Conservation (phyloP, 31 red algal species). For the Odonthalia washingtoniensis region DNA sequence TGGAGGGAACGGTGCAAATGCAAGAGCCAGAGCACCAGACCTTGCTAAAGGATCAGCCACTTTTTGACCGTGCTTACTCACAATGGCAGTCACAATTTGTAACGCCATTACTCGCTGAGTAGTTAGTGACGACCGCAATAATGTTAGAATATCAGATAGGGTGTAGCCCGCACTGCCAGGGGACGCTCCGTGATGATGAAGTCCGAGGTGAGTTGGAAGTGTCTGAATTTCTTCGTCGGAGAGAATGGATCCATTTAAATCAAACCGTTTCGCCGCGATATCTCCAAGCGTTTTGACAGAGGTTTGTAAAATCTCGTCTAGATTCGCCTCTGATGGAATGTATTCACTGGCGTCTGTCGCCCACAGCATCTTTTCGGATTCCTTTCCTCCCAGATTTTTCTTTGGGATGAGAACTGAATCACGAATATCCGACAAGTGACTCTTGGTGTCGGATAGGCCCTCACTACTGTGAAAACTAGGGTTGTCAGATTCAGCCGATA, state of each 20-base stretch:
- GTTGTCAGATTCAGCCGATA: background rate
- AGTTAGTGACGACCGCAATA: conserved; percentile 64
- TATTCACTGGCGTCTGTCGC: conserved; percentile 53
- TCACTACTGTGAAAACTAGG: too few relatives aligned
- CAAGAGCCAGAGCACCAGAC: conserved; percentile 53
- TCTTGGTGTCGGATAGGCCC: too few relatives aligned
- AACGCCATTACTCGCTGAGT: conserved; percentile 70
- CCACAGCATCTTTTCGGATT: conserved; percentile 60
- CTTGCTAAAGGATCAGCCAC: conserved; percentile 50
- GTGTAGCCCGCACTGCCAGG: conserved; percentile 77
- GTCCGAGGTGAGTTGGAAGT: conserved; percentile 61
- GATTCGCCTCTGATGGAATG: conserved; percentile 19
- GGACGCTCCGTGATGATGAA: conserved; percentile 78
- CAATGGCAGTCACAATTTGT: conserved; percentile 51
- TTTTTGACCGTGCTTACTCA: conserved; percentile 20
- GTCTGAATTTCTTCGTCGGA: conserved; percentile 40
- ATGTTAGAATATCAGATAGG: conserved; percentile 64
- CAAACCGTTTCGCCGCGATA: conserved; percentile 48
- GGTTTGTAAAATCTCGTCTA: conserved; percentile 44
- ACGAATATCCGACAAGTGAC: background rate
- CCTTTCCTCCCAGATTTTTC: background rate
- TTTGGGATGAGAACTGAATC: background rate
- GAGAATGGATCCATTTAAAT: conserved; percentile 51
- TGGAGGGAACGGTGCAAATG: conserved; percentile 46
- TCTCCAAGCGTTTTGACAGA: conserved; percentile 50